Evolutionary conservation across 2,329 filamentous ascomycete genomes (phyloP).

Genomic region (Aaosphaeria pasadenensis): DNA sequence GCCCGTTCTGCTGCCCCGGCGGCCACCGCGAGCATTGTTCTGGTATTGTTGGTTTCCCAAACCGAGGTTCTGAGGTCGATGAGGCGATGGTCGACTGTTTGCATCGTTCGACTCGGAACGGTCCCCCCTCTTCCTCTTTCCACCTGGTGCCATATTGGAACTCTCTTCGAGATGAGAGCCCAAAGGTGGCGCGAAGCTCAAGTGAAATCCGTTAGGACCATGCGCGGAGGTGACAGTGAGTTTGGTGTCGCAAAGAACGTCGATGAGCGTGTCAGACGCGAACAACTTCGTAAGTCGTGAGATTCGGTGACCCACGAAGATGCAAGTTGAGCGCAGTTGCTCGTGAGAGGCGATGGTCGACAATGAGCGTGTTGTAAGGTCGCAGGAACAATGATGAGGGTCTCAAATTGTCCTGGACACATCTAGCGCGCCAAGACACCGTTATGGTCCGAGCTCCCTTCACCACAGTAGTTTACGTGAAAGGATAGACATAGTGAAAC

Average conservation of each 20-base stretch:
- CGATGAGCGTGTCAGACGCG: too few species aligned
- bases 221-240: constrained; percentile 9
- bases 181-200: constrained; percentile 15
- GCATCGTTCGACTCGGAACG: constrained; percentile 42
- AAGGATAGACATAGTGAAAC: too few species aligned
- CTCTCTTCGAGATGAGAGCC: constrained; percentile 26
- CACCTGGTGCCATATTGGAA: constrained; percentile 49
- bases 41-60: constrained; percentile 52
- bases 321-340: too few species aligned
- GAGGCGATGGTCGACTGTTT: constrained; percentile 46
- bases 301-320: too few species aligned
- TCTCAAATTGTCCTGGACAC: too few species aligned
- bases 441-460: too few species aligned
- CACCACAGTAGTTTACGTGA: too few species aligned
- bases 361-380: too few species aligned
- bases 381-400: too few species aligned
- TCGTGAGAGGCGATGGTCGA: too few species aligned
- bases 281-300: background rate
- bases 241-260: background rate
- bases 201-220: constrained; percentile 22
- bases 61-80: constrained; percentile 48
- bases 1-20: constrained; percentile 25
- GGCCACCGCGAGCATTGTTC: constrained; percentile 26
- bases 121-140: constrained; percentile 57
- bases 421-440: too few species aligned